phyloP scores from a whole-genome alignment of 257 asterid species.

The Fraxinus cuspidata region DNA sequence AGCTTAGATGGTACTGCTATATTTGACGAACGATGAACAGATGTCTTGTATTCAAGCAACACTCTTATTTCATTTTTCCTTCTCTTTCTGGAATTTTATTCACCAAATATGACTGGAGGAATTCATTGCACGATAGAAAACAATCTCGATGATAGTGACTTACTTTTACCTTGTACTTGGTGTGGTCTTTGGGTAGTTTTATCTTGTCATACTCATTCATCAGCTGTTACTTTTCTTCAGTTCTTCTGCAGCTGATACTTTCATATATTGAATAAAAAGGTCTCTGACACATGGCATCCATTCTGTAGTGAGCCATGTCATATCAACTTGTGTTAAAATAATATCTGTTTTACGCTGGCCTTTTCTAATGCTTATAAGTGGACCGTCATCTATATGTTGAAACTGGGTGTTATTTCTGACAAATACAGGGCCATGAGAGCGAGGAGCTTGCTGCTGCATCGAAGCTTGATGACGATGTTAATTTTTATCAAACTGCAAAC shows the following conservation, averaged over 20 bases:
- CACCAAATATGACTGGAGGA: too few species aligned
- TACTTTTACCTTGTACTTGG: too few species aligned
- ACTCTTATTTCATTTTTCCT: too few species aligned
- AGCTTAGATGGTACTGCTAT: background rate
- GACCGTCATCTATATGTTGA: constrained; percentile 1
- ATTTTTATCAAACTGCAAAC: constrained; percentile 75
- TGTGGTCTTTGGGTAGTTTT: too few species aligned
- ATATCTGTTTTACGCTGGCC: background rate
- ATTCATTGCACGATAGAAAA: too few species aligned
- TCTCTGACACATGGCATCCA: background rate
- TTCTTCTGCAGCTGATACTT: background rate
- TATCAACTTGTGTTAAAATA: background rate
- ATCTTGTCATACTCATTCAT: too few species aligned
- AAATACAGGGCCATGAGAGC: constrained; percentile 68
- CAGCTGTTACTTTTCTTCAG: too few species aligned
- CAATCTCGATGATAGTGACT: too few species aligned
- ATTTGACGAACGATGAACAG: background rate
- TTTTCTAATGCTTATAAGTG: background rate
- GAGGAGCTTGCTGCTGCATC: constrained; percentile 81
- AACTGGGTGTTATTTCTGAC: constrained; percentile 12
- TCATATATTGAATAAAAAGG: constrained; percentile 5
- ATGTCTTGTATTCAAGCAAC: too few species aligned
- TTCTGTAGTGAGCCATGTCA: background rate
- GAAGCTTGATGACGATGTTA: constrained; percentile 77
- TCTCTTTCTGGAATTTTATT: too few species aligned